These are phyloP conservation scores for Chaetomium strumarium DNA, from an alignment of 2,329 filamentous ascomycete genomes.

Conservation along the genomic window DNA sequence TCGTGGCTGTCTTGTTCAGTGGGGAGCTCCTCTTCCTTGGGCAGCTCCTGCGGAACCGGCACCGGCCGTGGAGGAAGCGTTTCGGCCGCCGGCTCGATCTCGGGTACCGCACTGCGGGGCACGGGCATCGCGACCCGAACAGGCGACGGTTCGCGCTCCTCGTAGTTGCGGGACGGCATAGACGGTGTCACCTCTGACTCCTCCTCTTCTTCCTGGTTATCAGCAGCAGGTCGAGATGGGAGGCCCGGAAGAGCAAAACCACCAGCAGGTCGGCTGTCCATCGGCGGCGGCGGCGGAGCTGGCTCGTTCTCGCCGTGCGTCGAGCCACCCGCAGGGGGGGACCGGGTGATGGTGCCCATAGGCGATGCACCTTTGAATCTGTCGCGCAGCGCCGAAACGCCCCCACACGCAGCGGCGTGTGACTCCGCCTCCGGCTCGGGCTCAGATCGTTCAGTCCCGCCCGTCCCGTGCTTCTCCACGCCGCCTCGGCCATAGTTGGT, in stretches of 20 bases:
- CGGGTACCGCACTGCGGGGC: constrained; percentile 52
- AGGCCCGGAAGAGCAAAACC: constrained; percentile 76
- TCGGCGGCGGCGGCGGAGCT: constrained; percentile 57
- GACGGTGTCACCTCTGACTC: constrained; percentile 36
- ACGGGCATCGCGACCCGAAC: constrained; percentile 85
- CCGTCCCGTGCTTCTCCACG: constrained; percentile 57
- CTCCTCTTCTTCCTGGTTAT: constrained; percentile 52
- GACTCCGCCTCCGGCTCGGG: constrained; percentile 28
- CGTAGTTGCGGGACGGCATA: constrained; percentile 29
- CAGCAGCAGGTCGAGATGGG: constrained; percentile 51
- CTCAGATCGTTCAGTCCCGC: constrained; percentile 42
- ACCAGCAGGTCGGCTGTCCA: constrained; percentile 63
- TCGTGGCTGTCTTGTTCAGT: constrained; percentile 60
- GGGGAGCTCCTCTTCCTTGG: constrained; percentile 57
- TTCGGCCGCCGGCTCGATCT: constrained; percentile 40
- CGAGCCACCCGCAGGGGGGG: constrained; percentile 28
- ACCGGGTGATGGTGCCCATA: constrained; percentile 48
- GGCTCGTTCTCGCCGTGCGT: constrained; percentile 41
- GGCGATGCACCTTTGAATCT: constrained; percentile 74
- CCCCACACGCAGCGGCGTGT: constrained; percentile 53
- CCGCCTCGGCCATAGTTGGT: constrained; percentile 62
- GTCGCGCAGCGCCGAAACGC: constrained; percentile 70
- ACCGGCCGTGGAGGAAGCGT: constrained; percentile 49
- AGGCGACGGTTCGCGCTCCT: constrained; percentile 56
- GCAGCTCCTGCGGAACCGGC: constrained; percentile 51